Percentiles rank a stretch among this genome's conserved stretches.
These are phyloP conservation scores for Apophysomyces ossiformis DNA, from an alignment of 371 early-diverging fungal genomes.

Conservation along the genomic window DNA sequence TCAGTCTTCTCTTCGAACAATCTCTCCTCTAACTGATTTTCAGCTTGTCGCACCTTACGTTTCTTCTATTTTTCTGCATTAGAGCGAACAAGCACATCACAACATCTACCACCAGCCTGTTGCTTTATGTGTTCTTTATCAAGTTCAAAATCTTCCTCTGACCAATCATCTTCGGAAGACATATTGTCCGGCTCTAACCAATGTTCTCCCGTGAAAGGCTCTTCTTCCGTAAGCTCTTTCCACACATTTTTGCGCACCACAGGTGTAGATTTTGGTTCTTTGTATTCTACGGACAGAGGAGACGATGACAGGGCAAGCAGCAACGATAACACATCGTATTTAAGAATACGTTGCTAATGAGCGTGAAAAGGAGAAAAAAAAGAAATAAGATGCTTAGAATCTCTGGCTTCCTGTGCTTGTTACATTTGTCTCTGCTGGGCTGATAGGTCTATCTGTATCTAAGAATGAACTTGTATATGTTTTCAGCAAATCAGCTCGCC, in stretches of 20 bases:
- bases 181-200: slow-evolving; percentile 12
- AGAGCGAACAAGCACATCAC: no score
- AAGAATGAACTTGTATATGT: not conserved
- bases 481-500: slow-evolving; percentile 11
- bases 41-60: no score
- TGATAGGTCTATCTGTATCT: not conserved
- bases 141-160: slow-evolving; percentile 4
- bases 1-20: not conserved
- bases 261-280: not conserved
- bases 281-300: not conserved
- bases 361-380: not conserved
- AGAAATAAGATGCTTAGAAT: not conserved
- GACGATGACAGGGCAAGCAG: slow-evolving; percentile 20
- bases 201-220: slow-evolving; percentile 13
- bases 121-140: slow-evolving; percentile 10
- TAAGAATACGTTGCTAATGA: slow-evolving; percentile 17
- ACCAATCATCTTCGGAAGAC: slow-evolving; percentile 16
- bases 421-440: not conserved
- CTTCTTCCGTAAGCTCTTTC: slow-evolving; percentile 13
- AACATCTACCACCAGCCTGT: no score
- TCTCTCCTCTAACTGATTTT: no score
- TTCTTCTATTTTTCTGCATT: no score
- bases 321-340: slow-evolving; percentile 25
- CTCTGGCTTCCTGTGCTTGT: not conserved
- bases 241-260: not conserved